These are phyloP conservation scores for Sphenostylis stenocarpa DNA, from an alignment of 306 rosid species.

Conservation along the genomic window DNA sequence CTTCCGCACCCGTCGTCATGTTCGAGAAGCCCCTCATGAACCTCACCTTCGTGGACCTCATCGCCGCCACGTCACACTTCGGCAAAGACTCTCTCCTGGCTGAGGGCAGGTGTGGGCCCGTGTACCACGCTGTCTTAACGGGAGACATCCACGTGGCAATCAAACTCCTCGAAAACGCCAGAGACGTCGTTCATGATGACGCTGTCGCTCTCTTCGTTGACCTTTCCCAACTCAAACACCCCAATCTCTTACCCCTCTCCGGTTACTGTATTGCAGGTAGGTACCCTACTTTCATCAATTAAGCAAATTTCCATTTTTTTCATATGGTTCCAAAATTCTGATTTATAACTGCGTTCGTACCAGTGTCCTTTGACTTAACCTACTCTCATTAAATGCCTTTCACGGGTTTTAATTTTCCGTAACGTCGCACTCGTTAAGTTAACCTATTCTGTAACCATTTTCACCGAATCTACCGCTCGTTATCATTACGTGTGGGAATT, in stretches of 20 bases:
- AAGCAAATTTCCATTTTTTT: not conserved
- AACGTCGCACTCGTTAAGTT: not conserved
- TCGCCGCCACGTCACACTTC: constrained; percentile 93
- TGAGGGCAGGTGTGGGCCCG: constrained; percentile 94
- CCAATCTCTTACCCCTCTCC: constrained; percentile 80
- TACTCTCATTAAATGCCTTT: constrained; percentile 41
- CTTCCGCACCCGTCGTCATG: constrained; percentile 84
- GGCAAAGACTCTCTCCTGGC: constrained; percentile 92
- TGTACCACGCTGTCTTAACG: constrained; percentile 75
- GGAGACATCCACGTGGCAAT: constrained; percentile 97
- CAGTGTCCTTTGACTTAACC: constrained; percentile 13
- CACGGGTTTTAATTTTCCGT: constrained; percentile 37
- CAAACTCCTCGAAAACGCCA: constrained; percentile 78
- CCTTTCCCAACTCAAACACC: constrained; percentile 69
- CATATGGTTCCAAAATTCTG: constrained; percentile 21
- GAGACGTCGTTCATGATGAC: constrained; percentile 52
- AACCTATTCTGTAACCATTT: constrained; percentile 12
- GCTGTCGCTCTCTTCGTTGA: constrained; percentile 64
- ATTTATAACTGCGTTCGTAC: not conserved
- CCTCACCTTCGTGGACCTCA: constrained; percentile 74
- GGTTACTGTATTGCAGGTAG: constrained; percentile 97
- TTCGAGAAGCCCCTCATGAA: constrained; percentile 95
- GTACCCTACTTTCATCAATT: not conserved
- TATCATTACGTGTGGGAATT: constrained; percentile 34
- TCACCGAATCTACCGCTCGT: constrained; percentile 35